Evolutionary conservation across 2,329 filamentous ascomycete genomes (phyloP).

Genomic region (Fusarium udum): DNA sequence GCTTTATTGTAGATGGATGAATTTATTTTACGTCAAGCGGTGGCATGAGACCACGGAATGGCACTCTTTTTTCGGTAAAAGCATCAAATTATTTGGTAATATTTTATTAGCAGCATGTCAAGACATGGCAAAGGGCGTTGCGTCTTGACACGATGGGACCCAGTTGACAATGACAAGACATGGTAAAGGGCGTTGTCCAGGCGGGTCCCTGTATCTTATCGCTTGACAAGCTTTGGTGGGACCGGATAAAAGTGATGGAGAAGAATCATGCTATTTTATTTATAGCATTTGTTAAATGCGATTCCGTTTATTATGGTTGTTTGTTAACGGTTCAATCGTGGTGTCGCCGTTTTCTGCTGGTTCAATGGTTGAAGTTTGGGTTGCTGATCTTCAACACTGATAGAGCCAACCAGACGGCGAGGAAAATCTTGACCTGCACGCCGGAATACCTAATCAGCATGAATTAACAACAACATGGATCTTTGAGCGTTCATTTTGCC

Average conservation of each 20-base stretch:
- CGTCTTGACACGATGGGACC: conserved; percentile 16
- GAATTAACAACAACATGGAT: accelerated
- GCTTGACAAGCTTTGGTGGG: conserved; percentile 6
- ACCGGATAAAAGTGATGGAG: not conserved
- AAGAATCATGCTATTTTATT: conserved; percentile 1
- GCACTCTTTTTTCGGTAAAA: conserved; percentile 4
- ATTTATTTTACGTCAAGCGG: conserved; percentile 26
- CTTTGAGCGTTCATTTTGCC: not conserved
- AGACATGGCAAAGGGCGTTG: conserved; percentile 27
- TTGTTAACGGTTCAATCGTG: not conserved
- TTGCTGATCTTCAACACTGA: not conserved
- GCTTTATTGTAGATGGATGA: conserved; percentile 7
- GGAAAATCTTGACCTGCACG: not conserved
- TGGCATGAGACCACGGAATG: not conserved
- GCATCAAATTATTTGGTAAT: conserved; percentile 30
- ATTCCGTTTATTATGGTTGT: not conserved
- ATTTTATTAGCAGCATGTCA: conserved; percentile 11
- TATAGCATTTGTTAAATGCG: not conserved
- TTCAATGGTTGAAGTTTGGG: no score
- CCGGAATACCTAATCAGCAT: not conserved
- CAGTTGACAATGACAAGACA: conserved; percentile 21
- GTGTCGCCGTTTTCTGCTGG: not conserved
- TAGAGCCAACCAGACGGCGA: not conserved
- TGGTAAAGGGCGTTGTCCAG: conserved; percentile 20
- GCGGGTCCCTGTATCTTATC: conserved; percentile 25